A percentile compares a stretch with the other conserved stretches of the same genome.
These are phyloP conservation scores for Cornus kousa DNA, from an alignment of 148 eudicot genomes.

Conservation along the genomic window DNA sequence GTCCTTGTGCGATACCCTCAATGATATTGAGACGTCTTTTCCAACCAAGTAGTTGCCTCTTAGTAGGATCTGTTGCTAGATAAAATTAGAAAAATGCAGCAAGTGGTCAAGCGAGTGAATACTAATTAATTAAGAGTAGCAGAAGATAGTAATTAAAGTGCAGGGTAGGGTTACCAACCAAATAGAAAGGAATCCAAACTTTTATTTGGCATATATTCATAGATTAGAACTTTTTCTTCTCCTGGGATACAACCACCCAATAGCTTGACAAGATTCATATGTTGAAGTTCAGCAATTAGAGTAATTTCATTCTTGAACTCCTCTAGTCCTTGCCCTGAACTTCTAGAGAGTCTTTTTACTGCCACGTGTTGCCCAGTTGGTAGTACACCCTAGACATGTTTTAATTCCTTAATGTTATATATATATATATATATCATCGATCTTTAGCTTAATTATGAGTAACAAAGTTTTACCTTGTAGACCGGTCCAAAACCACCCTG, in stretches of 20 bases:
- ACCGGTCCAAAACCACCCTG: not conserved
- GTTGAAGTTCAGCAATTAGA: slow-evolving; percentile 13
- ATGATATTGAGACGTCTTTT: not conserved
- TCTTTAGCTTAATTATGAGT: not conserved
- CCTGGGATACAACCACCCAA: not conserved
- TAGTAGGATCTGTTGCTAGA: slow-evolving; percentile 8
- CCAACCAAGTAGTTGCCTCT: slow-evolving; percentile 3
- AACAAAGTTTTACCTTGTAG: not conserved
- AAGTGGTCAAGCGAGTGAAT: no score
- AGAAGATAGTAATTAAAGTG: no score
- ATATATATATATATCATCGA: no score
- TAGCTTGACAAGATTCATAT: slow-evolving; percentile 10
- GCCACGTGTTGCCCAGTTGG: slow-evolving; percentile 7
- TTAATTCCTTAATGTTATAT: not conserved
- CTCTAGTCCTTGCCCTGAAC: slow-evolving; percentile 1
- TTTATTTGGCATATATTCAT: no score
- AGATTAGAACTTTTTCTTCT: not conserved
- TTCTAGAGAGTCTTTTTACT: slow-evolving; percentile 2
- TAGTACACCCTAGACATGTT: not conserved
- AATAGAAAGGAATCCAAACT: not conserved
- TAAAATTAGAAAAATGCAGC: no score
- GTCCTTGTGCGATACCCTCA: no score
- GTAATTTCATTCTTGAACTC: slow-evolving; percentile 13
- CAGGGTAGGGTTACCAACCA: not conserved
- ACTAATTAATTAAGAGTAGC: no score